Percentiles rank a stretch among this genome's conserved stretches.
Conservation (phyloP, 352 stramenopile species). For the Pythium guiyangense region DNA sequence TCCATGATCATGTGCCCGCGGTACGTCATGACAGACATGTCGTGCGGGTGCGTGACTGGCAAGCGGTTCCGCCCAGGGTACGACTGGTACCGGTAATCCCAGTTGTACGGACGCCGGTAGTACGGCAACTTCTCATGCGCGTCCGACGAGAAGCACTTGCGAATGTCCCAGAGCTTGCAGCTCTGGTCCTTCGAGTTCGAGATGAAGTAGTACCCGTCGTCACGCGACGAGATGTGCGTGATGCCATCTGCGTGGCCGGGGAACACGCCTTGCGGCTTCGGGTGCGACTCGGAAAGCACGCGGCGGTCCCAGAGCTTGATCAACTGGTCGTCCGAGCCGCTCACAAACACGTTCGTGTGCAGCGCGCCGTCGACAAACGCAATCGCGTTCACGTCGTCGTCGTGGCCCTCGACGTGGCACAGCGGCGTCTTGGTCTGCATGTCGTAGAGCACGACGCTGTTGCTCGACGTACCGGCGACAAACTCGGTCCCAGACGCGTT, state of each 20-base stretch:
- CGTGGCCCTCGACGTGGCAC: conserved; percentile 67
- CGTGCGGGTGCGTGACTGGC: conserved; percentile 60
- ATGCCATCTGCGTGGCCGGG: conserved; percentile 79
- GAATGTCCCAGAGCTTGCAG: conserved; percentile 81
- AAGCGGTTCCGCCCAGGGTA: conserved; percentile 58
- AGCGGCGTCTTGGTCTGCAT: conserved; percentile 65
- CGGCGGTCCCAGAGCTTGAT: conserved; percentile 87
- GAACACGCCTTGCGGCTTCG: conserved; percentile 75
- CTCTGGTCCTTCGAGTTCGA: conserved; percentile 87
- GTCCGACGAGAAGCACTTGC: conserved; percentile 63
- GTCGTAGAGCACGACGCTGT: conserved; percentile 76
- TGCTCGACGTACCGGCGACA: conserved; percentile 71
- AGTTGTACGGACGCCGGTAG: conserved; percentile 54
- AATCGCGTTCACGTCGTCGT: conserved; percentile 82
- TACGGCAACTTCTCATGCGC: conserved; percentile 33
- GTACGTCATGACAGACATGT: conserved; percentile 84
- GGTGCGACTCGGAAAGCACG: conserved; percentile 67
- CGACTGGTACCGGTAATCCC: conserved; percentile 81
- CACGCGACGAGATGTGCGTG: conserved; percentile 74
- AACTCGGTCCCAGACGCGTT: conserved; percentile 77
- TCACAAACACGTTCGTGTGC: conserved; percentile 84
- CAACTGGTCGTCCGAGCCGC: conserved; percentile 73
- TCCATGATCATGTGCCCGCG: conserved; percentile 73
- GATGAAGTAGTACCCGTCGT: conserved; percentile 86
- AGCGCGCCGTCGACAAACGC: conserved; percentile 77